Base-by-base conservation (phyloP, 345 rosid species). In the Acer negundo region DNA sequence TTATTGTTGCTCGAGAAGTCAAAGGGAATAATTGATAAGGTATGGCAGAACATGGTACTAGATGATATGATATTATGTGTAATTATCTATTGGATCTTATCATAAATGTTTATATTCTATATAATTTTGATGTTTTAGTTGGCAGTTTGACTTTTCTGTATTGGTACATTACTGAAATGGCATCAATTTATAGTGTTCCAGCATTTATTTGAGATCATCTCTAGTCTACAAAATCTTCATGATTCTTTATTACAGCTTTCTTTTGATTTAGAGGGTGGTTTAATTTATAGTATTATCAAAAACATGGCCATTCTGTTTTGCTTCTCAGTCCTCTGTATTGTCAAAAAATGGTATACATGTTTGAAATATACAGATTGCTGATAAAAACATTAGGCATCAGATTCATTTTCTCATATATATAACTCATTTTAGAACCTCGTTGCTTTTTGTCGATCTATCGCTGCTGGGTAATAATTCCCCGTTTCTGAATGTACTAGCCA, bases 1-100 rank as follows among this genome's bases (percentile, higher is more conserved):
- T 92, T 68, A 95, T 93, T 51, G 98, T 93, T 83, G 93, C 93
- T 78, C 90, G 79, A 74, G 85, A 77, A 42, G 86, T 49, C 38
- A 63, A 3, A 24, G 79, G 49, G 70, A 69, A 62, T 46, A 66
- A 70, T 44, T 83, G 80, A 80, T 55, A 62, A 76, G 72, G 73
- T 74, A 62, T 62, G 77, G 42, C 62, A 72, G 69, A 68, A 68
- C 8, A 7, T 49, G 51, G 71, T 61, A 67, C 40, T 51, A 51
- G 61, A 49, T 70, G 73, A 67, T 74, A 19, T 77, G 55, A 31
- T 66, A 79, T 72, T 73, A 76, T 76, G 66, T 74, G 75, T 84
- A 82, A 77, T 26, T 81, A 75, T 67, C 56, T 69, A 49, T 67
- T 47, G 44, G 75, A 69, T 13, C 2, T 59, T 69, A 49, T 49